Conservation (phyloP, 1,139 yeast genomes). For the Taphrina deformans region DNA sequence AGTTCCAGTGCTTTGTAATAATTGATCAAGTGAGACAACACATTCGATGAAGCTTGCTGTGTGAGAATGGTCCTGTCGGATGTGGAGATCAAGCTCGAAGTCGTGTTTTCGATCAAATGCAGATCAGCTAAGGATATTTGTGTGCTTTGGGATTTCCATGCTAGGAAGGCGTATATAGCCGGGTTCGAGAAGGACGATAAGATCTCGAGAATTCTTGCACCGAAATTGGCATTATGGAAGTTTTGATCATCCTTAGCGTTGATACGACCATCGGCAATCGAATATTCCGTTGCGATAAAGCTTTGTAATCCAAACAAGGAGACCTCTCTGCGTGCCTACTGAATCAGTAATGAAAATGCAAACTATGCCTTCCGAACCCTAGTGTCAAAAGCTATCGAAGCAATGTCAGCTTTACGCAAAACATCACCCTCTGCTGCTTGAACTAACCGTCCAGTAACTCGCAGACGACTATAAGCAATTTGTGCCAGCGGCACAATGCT, state of each 20-base stretch:
- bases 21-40: not conserved
- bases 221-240: not conserved
- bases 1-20: constrained; percentile 20
- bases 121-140: constrained; percentile 21
- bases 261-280: not conserved
- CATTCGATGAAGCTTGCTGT: constrained; percentile 1
- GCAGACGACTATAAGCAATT: not conserved
- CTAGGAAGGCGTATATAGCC: constrained; percentile 12
- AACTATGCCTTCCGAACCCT: not conserved
- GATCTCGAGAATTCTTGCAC: not conserved
- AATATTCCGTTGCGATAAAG: not conserved
- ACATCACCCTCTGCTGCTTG: not conserved
- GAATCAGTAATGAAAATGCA: not conserved
- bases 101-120: constrained; percentile 26
- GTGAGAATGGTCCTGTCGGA: not conserved
- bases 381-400: constrained; percentile 3
- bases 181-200: constrained; percentile 6
- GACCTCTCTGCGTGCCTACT: constrained; percentile 16
- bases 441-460: not conserved
- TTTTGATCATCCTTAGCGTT: not conserved
- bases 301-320: constrained; percentile 2
- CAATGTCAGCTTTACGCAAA: not conserved
- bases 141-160: constrained; percentile 3
- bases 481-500: constrained; percentile 2
- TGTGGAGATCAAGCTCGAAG: constrained; percentile 9